Evolutionary conservation across 2,329 filamentous ascomycete species (phyloP).

Genomic region (Corynespora cassiicola): DNA sequence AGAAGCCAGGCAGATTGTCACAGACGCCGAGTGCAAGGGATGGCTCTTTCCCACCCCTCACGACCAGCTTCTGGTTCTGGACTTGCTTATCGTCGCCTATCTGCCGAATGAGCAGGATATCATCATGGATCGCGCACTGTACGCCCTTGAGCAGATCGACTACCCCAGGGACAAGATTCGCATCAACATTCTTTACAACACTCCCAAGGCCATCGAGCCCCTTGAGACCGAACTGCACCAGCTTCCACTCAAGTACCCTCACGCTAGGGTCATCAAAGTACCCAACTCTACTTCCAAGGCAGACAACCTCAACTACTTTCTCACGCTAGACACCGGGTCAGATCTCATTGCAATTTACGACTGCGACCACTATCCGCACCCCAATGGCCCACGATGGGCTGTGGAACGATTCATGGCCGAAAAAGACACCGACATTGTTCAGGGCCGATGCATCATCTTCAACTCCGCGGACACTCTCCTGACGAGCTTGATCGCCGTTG

Average conservation of each 20-base stretch:
- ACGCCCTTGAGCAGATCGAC: slow-evolving; percentile 54
- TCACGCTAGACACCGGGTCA: slow-evolving; percentile 51
- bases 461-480: slow-evolving; percentile 53
- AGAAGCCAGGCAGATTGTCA: slow-evolving; percentile 45
- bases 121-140: slow-evolving; percentile 55
- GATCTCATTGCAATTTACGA: slow-evolving; percentile 58
- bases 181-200: slow-evolving; percentile 59
- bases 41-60: slow-evolving; percentile 52
- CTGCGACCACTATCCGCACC: slow-evolving; percentile 59
- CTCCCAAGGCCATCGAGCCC: slow-evolving; percentile 54
- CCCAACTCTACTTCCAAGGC: slow-evolving; percentile 58
- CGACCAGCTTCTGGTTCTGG: slow-evolving; percentile 50
- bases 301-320: slow-evolving; percentile 59
- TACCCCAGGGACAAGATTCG: slow-evolving; percentile 56
- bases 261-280: slow-evolving; percentile 55
- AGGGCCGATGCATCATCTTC: slow-evolving; percentile 58
- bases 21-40: slow-evolving; percentile 45
- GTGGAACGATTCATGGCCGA: slow-evolving; percentile 54
- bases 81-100: slow-evolving; percentile 58
- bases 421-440: slow-evolving; percentile 54
- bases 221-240: slow-evolving; percentile 51
- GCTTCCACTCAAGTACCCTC: slow-evolving; percentile 46
- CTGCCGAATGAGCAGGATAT: slow-evolving; percentile 60
- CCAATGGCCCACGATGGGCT: slow-evolving; percentile 56
- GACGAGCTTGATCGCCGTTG: slow-evolving; percentile 56